phyloP scores from a whole-genome alignment of 352 stramenopile species.

The Phytophthora fragariaefolia region DNA sequence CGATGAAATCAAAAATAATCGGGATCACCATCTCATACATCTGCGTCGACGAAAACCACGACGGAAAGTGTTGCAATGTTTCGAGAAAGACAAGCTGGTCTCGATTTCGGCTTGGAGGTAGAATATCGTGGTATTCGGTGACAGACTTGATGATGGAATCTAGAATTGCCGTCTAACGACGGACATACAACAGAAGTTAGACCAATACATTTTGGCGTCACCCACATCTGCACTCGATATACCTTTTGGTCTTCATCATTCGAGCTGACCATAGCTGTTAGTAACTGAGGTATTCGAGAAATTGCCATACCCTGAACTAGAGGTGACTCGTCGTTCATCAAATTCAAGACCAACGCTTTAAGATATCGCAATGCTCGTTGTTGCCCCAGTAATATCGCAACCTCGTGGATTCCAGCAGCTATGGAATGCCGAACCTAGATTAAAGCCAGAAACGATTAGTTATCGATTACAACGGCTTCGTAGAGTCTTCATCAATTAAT shows the following conservation, averaged over 20 bases:
- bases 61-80: conserved; percentile 61
- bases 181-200: not conserved
- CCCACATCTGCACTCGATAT: not conserved
- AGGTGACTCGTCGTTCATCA: conserved; percentile 73
- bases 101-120: conserved; percentile 69
- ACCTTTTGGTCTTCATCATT: conserved; percentile 80
- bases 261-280: conserved; percentile 54
- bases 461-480: not conserved
- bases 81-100: conserved; percentile 77
- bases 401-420: conserved; percentile 76
- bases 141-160: conserved; percentile 71
- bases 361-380: conserved; percentile 71
- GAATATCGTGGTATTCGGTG: conserved; percentile 75
- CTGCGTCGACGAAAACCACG: conserved; percentile 63
- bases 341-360: conserved; percentile 53
- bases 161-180: conserved; percentile 47
- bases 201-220: not conserved
- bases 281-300: conserved; percentile 54
- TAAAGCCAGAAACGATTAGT: not conserved
- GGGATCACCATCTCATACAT: conserved; percentile 81
- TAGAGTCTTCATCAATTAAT: not conserved
- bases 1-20: conserved; percentile 81
- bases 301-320: conserved; percentile 72
- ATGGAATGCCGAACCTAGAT: conserved; percentile 66
- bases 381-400: conserved; percentile 66